These are phyloP conservation scores for Coemansia sp. DNA, from an alignment of 371 early-diverging fungal genomes.

Conservation along the genomic window DNA sequence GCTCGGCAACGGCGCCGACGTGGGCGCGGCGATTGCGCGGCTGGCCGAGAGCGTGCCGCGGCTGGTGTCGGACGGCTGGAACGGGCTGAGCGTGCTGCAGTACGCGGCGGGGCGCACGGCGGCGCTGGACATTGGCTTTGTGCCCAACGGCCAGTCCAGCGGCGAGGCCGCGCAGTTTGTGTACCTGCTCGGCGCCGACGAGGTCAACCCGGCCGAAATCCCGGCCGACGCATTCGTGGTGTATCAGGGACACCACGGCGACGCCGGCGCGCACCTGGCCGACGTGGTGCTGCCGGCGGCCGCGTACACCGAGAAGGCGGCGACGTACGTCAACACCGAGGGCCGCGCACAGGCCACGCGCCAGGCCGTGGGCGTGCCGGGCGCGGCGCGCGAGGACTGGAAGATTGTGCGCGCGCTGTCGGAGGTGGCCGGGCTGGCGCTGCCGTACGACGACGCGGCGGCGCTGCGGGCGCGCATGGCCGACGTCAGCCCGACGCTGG, in stretches of 20 bases:
- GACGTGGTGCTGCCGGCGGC: constrained; percentile 95
- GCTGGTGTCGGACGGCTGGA: constrained; percentile 76
- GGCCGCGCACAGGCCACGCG: constrained; percentile 92
- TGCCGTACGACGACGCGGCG: constrained; percentile 87
- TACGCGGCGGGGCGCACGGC: constrained; percentile 85
- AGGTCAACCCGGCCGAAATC: constrained; percentile 68
- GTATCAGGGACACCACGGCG: constrained; percentile 98
- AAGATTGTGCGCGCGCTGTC: constrained; percentile 95
- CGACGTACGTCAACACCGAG: constrained; percentile 95
- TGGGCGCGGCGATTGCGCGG: constrained; percentile 66
- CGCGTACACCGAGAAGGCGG: constrained; percentile 97
- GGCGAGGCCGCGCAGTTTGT: constrained; percentile 65
- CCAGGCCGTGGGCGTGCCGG: constrained; percentile 89
- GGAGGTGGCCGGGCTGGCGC: constrained; percentile 79
- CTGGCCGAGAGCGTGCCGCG: constrained; percentile 63
- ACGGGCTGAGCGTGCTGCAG: constrained; percentile 88
- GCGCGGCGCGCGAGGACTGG: constrained; percentile 96
- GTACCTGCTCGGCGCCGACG: constrained; percentile 93
- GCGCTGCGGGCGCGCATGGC: constrained; percentile 82
- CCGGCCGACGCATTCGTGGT: constrained; percentile 94
- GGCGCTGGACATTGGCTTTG: constrained; percentile 89
- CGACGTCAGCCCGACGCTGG: constrained; percentile 84
- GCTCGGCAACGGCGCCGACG: constrained; percentile 66
- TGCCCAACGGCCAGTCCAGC: constrained; percentile 55
- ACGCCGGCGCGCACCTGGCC: constrained; percentile 91